Conservation (phyloP, 192 early-diverging fungal genomes). For the Physocladia obscura region DNA sequence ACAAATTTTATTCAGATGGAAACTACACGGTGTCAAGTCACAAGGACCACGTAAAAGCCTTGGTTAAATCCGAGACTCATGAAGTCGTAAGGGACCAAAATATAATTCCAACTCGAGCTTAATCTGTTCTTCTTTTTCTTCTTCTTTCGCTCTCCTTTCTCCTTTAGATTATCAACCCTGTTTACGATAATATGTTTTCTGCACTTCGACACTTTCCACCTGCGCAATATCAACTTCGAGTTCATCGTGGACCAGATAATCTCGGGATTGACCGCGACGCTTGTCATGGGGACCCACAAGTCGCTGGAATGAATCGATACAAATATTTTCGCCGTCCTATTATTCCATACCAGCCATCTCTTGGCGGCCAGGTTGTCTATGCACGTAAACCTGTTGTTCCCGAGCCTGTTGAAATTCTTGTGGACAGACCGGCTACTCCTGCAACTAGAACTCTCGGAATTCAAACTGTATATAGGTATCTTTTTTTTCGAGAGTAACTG, state of each 20-base stretch:
- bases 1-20: conserved; percentile 36
- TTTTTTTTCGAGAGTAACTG: too few species aligned
- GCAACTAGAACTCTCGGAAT: conserved; percentile 43
- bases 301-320: conserved; percentile 53
- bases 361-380: conserved; percentile 58
- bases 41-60: conserved; percentile 52
- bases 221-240: conserved; percentile 36
- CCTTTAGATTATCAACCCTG: conserved; percentile 51
- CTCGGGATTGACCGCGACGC: conserved; percentile 49
- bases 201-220: conserved; percentile 45
- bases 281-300: conserved; percentile 31
- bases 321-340: conserved; percentile 63
- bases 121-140: too few species aligned
- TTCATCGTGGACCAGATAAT: conserved; percentile 30
- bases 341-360: conserved; percentile 56
- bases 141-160: neutral
- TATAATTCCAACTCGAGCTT: too few species aligned
- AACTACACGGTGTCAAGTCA: conserved; percentile 56
- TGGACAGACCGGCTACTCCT: conserved; percentile 38
- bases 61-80: conserved; percentile 43
- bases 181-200: conserved; percentile 62
- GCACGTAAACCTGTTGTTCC: conserved; percentile 37
- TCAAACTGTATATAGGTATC: conserved; percentile 58
- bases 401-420: conserved; percentile 3
- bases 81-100: conserved; percentile 46